Conservation (phyloP, 2,329 filamentous ascomycete species). For the Fusarium lateritium region DNA sequence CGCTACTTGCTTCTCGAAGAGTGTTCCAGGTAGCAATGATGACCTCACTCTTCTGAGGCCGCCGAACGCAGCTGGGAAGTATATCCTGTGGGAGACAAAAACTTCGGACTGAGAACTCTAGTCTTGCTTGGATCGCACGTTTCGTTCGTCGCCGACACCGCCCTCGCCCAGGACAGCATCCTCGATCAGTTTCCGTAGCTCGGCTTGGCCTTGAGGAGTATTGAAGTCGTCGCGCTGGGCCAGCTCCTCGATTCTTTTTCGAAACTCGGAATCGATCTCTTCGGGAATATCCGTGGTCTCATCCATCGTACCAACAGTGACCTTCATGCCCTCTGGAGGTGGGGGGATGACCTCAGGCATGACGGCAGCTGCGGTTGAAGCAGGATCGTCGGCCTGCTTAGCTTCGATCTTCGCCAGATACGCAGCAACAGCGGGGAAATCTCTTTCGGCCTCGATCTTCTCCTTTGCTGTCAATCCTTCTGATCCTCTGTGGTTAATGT, state of each 20-base stretch:
- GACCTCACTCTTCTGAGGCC: constrained; percentile 70
- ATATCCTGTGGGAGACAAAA: constrained; percentile 73
- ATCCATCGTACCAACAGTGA: constrained; percentile 83
- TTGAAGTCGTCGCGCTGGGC: constrained; percentile 88
- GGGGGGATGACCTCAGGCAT: constrained; percentile 66
- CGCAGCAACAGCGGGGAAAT: constrained; percentile 43
- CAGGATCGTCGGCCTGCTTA: constrained; percentile 50
- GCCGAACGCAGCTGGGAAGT: constrained; percentile 65
- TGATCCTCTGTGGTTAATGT: constrained; percentile 74
- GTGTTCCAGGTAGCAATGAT: constrained; percentile 59
- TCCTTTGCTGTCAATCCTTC: constrained; percentile 87
- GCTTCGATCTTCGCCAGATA: constrained; percentile 43
- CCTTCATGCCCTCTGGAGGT: constrained; percentile 80
- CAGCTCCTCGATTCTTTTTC: constrained; percentile 88
- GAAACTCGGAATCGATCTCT: constrained; percentile 85
- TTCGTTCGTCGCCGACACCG: constrained; percentile 73
- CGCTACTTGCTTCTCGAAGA: constrained; percentile 66
- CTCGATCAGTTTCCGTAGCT: constrained; percentile 83
- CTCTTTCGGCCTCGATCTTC: constrained; percentile 68
- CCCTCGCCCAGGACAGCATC: constrained; percentile 82
- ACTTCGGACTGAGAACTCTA: constrained; percentile 61
- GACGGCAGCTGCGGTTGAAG: constrained; percentile 47
- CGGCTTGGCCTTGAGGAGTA: constrained; percentile 82
- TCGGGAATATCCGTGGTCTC: constrained; percentile 71
- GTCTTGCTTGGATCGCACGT: constrained; percentile 73